Evolutionary conservation across 23 red algal genomes (phyloP).

Genomic region (Gracilaria gracilis): DNA sequence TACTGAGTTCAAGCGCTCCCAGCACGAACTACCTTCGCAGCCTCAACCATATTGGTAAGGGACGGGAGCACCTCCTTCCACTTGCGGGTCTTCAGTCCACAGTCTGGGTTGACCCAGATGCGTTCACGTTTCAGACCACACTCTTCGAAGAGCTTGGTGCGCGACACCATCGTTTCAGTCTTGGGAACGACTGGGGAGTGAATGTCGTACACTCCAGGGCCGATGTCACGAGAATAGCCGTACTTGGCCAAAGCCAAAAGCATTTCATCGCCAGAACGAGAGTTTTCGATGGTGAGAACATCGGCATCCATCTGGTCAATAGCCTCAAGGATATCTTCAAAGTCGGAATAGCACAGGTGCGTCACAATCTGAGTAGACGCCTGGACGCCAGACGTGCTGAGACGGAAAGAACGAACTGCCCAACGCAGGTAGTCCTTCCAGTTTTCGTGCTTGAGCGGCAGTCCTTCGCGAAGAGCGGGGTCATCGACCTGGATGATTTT

Average conservation of each 20-base stretch:
- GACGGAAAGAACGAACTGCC: conserved; percentile 89
- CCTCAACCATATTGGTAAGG: conserved; percentile 88
- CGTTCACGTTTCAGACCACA: conserved; percentile 64
- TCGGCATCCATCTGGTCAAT: conserved; percentile 89
- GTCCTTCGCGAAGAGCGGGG: conserved; percentile 89
- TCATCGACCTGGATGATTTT: conserved; percentile 93
- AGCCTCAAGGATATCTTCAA: conserved; percentile 89
- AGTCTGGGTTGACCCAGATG: conserved; percentile 92
- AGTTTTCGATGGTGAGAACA: conserved; percentile 89
- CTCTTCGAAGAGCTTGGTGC: conserved; percentile 44
- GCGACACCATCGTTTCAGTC: conserved; percentile 52
- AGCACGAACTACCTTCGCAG: conserved; percentile 57
- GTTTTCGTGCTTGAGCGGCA: conserved; percentile 79
- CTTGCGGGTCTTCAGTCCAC: conserved; percentile 89
- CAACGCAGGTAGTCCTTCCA: conserved; percentile 85
- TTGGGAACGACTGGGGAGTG: conserved; percentile 85
- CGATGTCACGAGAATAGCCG: conserved; percentile 88
- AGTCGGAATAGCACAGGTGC: conserved; percentile 95
- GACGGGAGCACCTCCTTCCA: conserved; percentile 80
- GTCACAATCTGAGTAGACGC: conserved; percentile 84
- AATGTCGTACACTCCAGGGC: conserved; percentile 93
- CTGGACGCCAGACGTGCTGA: conserved; percentile 70
- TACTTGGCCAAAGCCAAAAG: conserved; percentile 68
- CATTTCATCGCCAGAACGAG: conserved; percentile 82
- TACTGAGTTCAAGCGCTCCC: conserved; percentile 2